Conservation (phyloP, 768 basidiomycete genomes). For the Nevesoporus exiguus region DNA sequence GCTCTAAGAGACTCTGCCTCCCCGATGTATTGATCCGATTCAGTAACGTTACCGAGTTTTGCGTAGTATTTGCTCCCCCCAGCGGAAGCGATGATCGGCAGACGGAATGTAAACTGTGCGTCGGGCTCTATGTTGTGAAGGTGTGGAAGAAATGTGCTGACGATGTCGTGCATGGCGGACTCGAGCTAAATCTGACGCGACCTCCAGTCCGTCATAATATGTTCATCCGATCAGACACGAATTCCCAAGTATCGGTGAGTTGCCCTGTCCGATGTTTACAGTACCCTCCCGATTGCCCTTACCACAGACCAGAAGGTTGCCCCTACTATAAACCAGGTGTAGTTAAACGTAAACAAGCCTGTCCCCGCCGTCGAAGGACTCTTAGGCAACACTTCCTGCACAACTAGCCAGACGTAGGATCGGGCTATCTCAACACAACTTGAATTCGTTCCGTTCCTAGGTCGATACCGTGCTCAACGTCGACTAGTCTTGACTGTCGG, state of each 20-base stretch:
- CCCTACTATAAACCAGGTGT: background rate
- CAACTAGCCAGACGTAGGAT: conserved; percentile 57
- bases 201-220: too few species aligned
- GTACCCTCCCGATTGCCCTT: background rate
- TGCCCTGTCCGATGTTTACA: background rate
- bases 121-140: conserved; percentile 50
- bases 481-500: background rate
- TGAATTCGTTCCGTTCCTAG: conserved; percentile 6
- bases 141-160: conserved; percentile 37
- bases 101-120: conserved; percentile 42
- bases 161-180: conserved; percentile 17
- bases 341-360: conserved; percentile 39
- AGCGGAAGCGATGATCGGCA: conserved; percentile 54
- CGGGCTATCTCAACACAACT: conserved; percentile 28
- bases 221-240: too few species aligned
- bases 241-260: background rate
- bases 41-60: conserved; percentile 51
- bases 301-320: background rate
- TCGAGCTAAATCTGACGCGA: background rate
- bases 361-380: conserved; percentile 52
- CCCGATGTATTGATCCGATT: conserved; percentile 63
- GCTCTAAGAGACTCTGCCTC: conserved; percentile 67
- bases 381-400: too few species aligned
- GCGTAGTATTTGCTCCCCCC: conserved; percentile 57
- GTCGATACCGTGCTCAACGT: background rate